Conservation (phyloP, 768 basidiomycete species). For the Lactarius quietus region DNA sequence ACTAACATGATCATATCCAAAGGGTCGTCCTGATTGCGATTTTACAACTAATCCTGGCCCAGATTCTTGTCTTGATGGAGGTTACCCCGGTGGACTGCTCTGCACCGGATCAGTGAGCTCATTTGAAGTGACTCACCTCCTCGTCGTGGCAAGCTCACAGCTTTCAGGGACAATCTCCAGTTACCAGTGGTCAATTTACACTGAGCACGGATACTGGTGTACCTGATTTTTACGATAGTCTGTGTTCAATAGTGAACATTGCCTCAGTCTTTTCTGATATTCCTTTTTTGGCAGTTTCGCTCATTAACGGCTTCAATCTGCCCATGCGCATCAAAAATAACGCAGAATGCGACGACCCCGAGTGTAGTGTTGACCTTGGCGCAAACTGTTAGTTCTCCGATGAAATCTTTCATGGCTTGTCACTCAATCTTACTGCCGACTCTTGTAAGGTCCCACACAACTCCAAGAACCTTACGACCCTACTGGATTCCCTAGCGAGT, state of each 20-base stretch:
- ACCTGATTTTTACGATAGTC: slow-evolving; percentile 36
- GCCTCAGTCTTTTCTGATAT: slow-evolving; percentile 1
- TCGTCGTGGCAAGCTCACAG: slow-evolving; percentile 10
- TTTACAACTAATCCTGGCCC: slow-evolving; percentile 34
- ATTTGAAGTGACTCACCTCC: neutral
- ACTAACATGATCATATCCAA: neutral
- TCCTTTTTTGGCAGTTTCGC: slow-evolving; percentile 29
- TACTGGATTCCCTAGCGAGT: slow-evolving; percentile 39
- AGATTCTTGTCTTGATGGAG: slow-evolving; percentile 38
- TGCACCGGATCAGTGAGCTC: slow-evolving; percentile 40
- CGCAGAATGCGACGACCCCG: slow-evolving; percentile 33
- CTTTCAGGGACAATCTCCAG: too few species aligned
- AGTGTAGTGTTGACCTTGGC: slow-evolving; percentile 41
- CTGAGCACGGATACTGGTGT: slow-evolving; percentile 27
- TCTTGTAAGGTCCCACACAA: too few species aligned
- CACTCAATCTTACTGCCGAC: slow-evolving; percentile 21
- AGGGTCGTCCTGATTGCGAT: slow-evolving; percentile 40
- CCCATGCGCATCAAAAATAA: slow-evolving; percentile 37
- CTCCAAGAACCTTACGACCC: slow-evolving; percentile 38
- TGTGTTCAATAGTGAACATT: neutral
- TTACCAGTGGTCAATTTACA: too few species aligned
- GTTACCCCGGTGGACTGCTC: slow-evolving; percentile 39
- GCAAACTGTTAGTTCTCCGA: slow-evolving; percentile 31
- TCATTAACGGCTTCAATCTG: slow-evolving; percentile 35
- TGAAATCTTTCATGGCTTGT: neutral